Evolutionary conservation across 2,329 filamentous ascomycete genomes (phyloP).

Genomic region (Claviceps maximensis): DNA sequence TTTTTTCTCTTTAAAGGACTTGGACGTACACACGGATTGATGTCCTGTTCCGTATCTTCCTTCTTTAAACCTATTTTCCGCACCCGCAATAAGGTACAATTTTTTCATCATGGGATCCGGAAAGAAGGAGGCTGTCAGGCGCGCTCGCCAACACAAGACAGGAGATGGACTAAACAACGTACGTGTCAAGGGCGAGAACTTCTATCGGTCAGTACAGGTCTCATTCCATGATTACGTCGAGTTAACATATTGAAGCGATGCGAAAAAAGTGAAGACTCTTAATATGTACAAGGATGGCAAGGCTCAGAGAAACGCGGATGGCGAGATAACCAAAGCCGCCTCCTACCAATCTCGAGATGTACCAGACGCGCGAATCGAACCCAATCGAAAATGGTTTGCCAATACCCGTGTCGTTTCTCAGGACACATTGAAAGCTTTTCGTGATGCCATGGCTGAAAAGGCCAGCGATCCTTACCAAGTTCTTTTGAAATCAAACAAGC

Average conservation of each 20-base stretch:
- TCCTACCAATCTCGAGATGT: constrained; percentile 71
- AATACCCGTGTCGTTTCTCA: constrained; percentile 86
- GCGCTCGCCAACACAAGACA: constrained; percentile 71
- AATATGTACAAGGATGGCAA: constrained; percentile 87
- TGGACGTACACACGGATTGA: neutral
- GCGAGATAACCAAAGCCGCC: constrained; percentile 75
- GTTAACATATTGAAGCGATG: constrained; percentile 30
- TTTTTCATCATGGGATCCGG: constrained; percentile 58
- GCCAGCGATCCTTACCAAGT: constrained; percentile 85
- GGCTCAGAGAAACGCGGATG: constrained; percentile 65
- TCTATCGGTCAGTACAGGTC: constrained; percentile 56
- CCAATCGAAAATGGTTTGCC: constrained; percentile 95
- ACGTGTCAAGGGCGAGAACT: constrained; percentile 92
- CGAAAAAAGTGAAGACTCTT: constrained; percentile 78
- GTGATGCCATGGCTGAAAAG: constrained; percentile 83
- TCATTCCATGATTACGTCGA: constrained; percentile 1
- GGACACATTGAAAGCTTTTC: constrained; percentile 74
- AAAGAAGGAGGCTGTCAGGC: constrained; percentile 82
- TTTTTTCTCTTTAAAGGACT: neutral
- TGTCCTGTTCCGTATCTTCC: neutral
- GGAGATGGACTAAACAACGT: constrained; percentile 86
- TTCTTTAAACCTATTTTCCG: neutral
- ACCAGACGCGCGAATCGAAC: constrained; percentile 79
- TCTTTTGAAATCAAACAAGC: constrained; percentile 91
- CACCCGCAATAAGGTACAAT: neutral